Conservation (phyloP, 129 eudicot genomes). For the Solidago caesia region DNA sequence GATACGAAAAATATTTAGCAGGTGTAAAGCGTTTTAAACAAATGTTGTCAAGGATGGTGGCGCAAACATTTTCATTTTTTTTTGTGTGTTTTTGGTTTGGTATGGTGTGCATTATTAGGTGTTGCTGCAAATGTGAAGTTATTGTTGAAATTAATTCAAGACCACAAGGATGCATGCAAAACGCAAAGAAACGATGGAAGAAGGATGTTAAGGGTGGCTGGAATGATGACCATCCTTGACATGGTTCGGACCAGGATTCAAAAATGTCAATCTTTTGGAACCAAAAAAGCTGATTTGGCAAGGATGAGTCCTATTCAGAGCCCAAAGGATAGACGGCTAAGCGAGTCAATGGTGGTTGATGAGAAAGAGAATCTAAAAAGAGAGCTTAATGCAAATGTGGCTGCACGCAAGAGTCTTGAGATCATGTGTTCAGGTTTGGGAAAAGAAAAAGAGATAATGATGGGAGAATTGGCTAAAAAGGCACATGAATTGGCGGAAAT, state of each 20-base stretch:
- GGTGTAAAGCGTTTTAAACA: too few relatives aligned
- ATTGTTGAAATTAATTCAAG: slow-evolving; percentile 66
- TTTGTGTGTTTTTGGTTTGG: too few relatives aligned
- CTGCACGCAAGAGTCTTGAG: slow-evolving; percentile 72
- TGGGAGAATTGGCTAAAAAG: slow-evolving; percentile 58
- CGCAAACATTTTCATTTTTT: not conserved
- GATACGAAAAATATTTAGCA: too few relatives aligned
- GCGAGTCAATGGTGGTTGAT: slow-evolving; percentile 28
- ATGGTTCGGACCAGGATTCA: slow-evolving; percentile 64
- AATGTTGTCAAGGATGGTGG: too few relatives aligned
- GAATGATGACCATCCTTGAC: slow-evolving; percentile 88
- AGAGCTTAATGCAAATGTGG: slow-evolving; percentile 48
- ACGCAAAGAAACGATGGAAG: slow-evolving; percentile 52
- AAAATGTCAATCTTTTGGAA: slow-evolving; percentile 65
- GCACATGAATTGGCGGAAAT: slow-evolving; percentile 60
- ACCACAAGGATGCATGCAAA: slow-evolving; percentile 72
- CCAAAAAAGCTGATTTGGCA: slow-evolving; percentile 38
- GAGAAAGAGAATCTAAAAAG: slow-evolving; percentile 52
- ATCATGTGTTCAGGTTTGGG: slow-evolving; percentile 75
- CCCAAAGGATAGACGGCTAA: slow-evolving; percentile 32
- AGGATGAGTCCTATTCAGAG: slow-evolving; percentile 51
- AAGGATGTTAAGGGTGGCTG: slow-evolving; percentile 77
- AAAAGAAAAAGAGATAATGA: slow-evolving; percentile 88
- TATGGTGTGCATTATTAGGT: slow-evolving; percentile 41
- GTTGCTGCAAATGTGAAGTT: slow-evolving; percentile 81